Conservation (phyloP, 1,284 basidiomycete species). For the Coniferiporia sulphurascens region DNA sequence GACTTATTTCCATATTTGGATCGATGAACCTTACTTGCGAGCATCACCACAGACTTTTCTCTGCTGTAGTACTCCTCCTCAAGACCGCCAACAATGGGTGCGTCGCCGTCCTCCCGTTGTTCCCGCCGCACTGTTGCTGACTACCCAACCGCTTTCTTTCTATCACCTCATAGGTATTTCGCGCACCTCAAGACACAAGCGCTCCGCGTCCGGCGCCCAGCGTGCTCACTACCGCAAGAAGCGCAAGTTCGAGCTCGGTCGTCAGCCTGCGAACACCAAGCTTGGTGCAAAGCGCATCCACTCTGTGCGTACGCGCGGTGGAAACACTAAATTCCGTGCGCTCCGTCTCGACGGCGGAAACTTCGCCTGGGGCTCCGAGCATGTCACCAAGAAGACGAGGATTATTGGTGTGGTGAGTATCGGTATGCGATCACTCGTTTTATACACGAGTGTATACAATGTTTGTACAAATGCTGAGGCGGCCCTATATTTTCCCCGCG, state of each 20-base stretch:
- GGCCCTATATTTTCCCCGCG: not conserved
- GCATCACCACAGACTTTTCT: conserved; percentile 7
- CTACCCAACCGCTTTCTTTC: not conserved
- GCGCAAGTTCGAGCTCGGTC: conserved; percentile 98
- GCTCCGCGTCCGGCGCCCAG: conserved; percentile 88
- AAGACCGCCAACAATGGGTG: conserved; percentile 16
- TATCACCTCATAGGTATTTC: conserved; percentile 71
- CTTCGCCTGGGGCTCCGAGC: conserved; percentile 96
- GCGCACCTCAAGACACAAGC: conserved; percentile 92
- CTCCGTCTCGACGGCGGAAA: conserved; percentile 92
- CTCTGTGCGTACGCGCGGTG: conserved; percentile 89
- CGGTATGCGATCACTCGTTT: conserved; percentile 24
- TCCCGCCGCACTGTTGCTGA: not conserved
- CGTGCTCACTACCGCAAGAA: conserved; percentile 97
- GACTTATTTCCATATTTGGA: not conserved
- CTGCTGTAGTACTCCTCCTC: conserved; percentile 1
- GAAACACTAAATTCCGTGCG: conserved; percentile 90
- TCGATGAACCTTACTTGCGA: not conserved
- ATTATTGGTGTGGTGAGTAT: conserved; percentile 84
- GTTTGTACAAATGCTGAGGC: not conserved
- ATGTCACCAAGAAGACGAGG: conserved; percentile 88
- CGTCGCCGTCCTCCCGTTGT: not conserved
- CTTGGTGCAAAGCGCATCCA: conserved; percentile 91
- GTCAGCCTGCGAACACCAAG: conserved; percentile 94
- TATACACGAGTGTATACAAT: not conserved